phyloP scores from a whole-genome alignment of 768 basidiomycete genomes.

The Terana coerulea region DNA sequence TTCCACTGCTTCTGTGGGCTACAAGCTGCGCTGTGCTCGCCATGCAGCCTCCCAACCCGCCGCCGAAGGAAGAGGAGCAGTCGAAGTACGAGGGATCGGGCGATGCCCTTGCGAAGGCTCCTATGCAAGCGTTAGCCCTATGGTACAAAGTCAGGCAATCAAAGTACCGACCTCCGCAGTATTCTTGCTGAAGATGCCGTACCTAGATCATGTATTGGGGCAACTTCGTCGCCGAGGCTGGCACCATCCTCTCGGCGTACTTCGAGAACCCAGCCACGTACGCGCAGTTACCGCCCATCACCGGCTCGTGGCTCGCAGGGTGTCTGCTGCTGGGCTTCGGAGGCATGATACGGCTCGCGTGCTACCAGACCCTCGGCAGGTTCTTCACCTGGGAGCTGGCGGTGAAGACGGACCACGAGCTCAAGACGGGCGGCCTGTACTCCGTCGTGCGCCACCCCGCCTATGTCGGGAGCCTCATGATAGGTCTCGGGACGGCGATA shows the following conservation, averaged over 20 bases:
- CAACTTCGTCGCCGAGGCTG: too few relatives aligned
- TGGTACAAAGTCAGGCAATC: too few relatives aligned
- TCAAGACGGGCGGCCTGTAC: conserved; percentile 17
- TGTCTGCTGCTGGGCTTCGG: not conserved
- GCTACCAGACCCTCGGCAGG: conserved; percentile 11
- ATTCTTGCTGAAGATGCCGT: too few relatives aligned
- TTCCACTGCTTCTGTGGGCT: not conserved
- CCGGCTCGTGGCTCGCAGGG: not conserved
- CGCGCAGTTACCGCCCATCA: too few relatives aligned
- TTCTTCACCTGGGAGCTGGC: conserved; percentile 18
- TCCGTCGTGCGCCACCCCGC: conserved; percentile 16
- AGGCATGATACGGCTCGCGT: not conserved
- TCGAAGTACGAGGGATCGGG: not conserved
- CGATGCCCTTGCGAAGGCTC: too few relatives aligned
- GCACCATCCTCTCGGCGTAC: too few relatives aligned
- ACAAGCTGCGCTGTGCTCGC: not conserved
- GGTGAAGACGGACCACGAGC: conserved; percentile 8
- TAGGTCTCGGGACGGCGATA: conserved; percentile 6
- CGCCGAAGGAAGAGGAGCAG: not conserved
- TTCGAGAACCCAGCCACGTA: too few relatives aligned
- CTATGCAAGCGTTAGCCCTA: too few relatives aligned
- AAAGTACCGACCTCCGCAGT: too few relatives aligned
- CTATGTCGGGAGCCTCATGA: conserved; percentile 9
- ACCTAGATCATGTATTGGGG: too few relatives aligned
- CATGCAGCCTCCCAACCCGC: not conserved